Evolutionary conservation across 495 filamentous ascomycete genomes (phyloP).

Genomic region (Hypomontagnella monticulosa): DNA sequence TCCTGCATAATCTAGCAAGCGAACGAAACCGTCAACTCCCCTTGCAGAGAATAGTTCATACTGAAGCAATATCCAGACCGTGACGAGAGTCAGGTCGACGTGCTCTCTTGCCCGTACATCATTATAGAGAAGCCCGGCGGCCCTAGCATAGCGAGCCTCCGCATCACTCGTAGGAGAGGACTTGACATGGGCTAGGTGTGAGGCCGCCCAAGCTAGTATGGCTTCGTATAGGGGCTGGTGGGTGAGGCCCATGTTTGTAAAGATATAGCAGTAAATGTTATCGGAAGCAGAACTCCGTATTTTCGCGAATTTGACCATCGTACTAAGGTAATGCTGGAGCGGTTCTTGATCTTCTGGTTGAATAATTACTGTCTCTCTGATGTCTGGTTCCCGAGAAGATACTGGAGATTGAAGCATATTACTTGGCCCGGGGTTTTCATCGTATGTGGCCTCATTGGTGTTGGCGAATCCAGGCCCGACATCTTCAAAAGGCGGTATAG

Average conservation of each 20-base stretch:
- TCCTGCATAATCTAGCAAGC: background rate
- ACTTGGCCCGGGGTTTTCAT: background rate
- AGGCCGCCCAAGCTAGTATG: slow-evolving; percentile 1
- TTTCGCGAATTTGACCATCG: slow-evolving; percentile 11
- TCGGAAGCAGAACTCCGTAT: slow-evolving; percentile 10
- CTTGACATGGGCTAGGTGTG: slow-evolving; percentile 6
- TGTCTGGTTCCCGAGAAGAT: background rate
- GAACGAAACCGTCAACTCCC: slow-evolving; percentile 1
- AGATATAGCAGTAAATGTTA: slow-evolving; percentile 14
- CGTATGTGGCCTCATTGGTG: background rate
- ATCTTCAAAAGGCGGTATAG: background rate
- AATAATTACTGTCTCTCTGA: background rate
- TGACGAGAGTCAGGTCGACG: slow-evolving; percentile 7
- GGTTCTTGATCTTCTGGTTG: slow-evolving; percentile 6
- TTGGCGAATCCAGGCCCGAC: background rate
- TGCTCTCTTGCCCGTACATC: slow-evolving; percentile 5
- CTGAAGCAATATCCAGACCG: slow-evolving; percentile 12
- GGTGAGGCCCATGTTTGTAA: slow-evolving; percentile 13
- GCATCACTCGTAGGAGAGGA: background rate
- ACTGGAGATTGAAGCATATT: background rate
- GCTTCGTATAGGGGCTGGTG: slow-evolving; percentile 5
- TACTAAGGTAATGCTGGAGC: slow-evolving; percentile 8
- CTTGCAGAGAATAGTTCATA: slow-evolving; percentile 5
- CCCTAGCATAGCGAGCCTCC: background rate
- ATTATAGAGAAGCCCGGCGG: background rate